Base-by-base conservation (phyloP, 352 stramenopile genomes). In the Peronospora belbahrii region DNA sequence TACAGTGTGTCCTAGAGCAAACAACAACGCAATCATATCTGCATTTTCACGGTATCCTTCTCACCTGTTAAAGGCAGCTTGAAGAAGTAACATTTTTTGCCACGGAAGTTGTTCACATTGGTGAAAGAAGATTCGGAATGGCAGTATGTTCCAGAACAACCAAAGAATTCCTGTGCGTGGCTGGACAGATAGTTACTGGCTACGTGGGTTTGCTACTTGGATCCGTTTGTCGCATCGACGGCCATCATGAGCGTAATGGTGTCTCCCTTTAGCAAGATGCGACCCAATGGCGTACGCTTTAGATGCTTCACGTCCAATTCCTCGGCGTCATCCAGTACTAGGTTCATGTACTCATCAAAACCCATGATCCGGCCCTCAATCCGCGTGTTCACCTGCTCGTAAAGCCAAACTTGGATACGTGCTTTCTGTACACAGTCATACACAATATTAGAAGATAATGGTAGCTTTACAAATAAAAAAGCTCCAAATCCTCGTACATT, bases 311-410 rank as follows among this genome's bases (percentile, higher is more conserved):
- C 81, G 54, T 97, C 84, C 13, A 98, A 67, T 68, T 99, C 96
- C 52, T 97, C 91, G 8, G 96, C 96, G 64, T 99, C 91, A 64
- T 99, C 96, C 56, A 99, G 78, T 27, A 98, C 95, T 33, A 99
- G 78, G 76, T 99, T 99, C 97, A 99, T 99, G 80, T 99, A 99
- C 71, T 98, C 94, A 66, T 98, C 94, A 64, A 98, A 97, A 36
- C 94, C 93, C 77, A 94, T 97, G 68, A 99, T 98, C 42, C 96
- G 91, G n/a, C 97, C 97, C 69, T 99, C 97, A 48, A 99, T 98
- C 50, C 94, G 70, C 67, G 96, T 97, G 62, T 90, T 94, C 33
- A 96, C 95, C 67, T 99, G 95, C 74, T 99, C 97, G 65, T 99
- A 99, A n/a, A 99, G 69, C 97, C 97, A 99, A 59, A 99, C 95